Evolutionary conservation across 768 basidiomycete species (phyloP).

Genomic region (Cystobasidium tubakii): DNA sequence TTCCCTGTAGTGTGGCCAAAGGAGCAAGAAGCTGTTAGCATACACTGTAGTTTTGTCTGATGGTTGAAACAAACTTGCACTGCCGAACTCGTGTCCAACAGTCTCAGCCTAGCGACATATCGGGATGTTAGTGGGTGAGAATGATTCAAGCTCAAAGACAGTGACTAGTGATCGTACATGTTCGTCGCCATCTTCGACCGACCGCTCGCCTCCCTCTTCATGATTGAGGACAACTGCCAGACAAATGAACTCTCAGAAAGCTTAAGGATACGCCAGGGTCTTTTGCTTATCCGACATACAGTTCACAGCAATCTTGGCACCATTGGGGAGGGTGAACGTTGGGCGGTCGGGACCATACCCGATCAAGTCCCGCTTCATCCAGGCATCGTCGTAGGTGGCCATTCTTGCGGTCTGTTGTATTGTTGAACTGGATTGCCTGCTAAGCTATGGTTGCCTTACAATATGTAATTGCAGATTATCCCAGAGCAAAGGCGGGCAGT

Average conservation of each 20-base stretch:
- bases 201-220: slow-evolving; percentile 41
- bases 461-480: no score
- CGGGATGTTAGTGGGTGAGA: neutral
- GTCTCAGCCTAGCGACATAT: neutral
- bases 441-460: no score
- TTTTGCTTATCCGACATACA: no score
- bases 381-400: slow-evolving; percentile 14
- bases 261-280: no score
- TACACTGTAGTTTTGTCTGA: neutral
- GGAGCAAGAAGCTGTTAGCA: neutral
- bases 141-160: slow-evolving; percentile 25
- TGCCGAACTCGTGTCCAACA: neutral
- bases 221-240: slow-evolving; percentile 36
- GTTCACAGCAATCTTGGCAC: slow-evolving; percentile 41
- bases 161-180: neutral
- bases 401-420: neutral
- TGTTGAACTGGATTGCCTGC: neutral
- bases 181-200: slow-evolving; percentile 38
- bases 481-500: no score
- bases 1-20: neutral
- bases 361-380: slow-evolving; percentile 26
- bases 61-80: neutral
- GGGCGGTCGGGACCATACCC: slow-evolving; percentile 12
- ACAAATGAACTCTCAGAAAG: neutral
- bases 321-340: slow-evolving; percentile 33